A percentile compares a stretch with the other conserved stretches of the same genome.
These are phyloP conservation scores for Carnegiea gigantea DNA, from an alignment of 179 eudicot species.

Conservation along the genomic window DNA sequence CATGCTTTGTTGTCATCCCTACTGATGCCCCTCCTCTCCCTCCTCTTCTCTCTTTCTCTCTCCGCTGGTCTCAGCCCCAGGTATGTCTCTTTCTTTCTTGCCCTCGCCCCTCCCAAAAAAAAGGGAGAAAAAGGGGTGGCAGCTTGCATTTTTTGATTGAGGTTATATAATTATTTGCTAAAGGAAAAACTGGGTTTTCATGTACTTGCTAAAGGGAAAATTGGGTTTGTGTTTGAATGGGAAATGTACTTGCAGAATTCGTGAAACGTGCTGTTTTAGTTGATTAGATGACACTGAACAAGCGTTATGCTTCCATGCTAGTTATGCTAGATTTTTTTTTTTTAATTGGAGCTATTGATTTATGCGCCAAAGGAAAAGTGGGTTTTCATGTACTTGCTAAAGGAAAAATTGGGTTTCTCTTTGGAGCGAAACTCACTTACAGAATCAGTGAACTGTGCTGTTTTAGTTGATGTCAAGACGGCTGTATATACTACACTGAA, in stretches of 20 bases:
- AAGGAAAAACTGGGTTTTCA: background rate
- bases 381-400: too few relatives aligned
- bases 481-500: too few relatives aligned
- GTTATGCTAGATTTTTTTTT: too few relatives aligned
- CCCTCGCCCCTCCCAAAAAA: background rate
- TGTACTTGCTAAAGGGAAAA: background rate
- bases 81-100: conserved; percentile 25
- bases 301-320: too few relatives aligned
- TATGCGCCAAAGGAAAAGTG: background rate
- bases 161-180: too few relatives aligned
- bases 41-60: conserved; percentile 20
- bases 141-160: background rate
- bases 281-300: too few relatives aligned
- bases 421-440: too few relatives aligned
- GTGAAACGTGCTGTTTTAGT: too few relatives aligned
- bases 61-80: conserved; percentile 63
- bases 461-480: too few relatives aligned
- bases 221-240: background rate
- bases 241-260: too few relatives aligned
- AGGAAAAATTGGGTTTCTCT: background rate
- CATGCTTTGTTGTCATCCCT: conserved; percentile 60
- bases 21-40: conserved; percentile 53
- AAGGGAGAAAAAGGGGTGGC: background rate
- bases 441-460: too few relatives aligned
- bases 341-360: too few relatives aligned